Evolutionary conservation across 108 stramenopile genomes (phyloP).

Genomic region (Fragilaria radians): DNA sequence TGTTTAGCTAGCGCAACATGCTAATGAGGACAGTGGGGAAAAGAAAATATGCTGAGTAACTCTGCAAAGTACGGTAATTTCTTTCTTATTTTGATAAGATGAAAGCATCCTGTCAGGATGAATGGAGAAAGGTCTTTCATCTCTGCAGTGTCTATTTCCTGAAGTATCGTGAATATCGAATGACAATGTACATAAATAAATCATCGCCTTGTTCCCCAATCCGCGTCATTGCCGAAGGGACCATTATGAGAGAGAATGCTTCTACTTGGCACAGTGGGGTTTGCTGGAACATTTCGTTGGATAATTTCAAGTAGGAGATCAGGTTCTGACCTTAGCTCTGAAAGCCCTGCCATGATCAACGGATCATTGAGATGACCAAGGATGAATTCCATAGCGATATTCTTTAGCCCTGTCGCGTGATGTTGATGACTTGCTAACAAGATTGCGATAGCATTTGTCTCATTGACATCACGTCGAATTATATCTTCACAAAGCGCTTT

Average conservation of each 20-base stretch:
- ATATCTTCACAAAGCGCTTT: conserved; percentile 89
- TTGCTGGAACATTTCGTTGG: conserved; percentile 20
- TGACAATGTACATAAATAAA: background rate
- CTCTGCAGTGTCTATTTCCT: no score
- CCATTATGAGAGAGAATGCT: background rate
- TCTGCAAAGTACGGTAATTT: no score
- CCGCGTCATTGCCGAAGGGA: conserved; percentile 11
- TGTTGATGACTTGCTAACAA: conserved; percentile 77
- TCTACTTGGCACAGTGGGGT: conserved; percentile 1
- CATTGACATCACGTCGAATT: conserved; percentile 69
- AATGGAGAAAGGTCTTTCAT: no score
- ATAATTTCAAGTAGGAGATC: conserved; percentile 93
- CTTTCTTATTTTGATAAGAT: no score
- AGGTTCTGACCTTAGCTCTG: conserved; percentile 85
- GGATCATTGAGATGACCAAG: conserved; percentile 63
- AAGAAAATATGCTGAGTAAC: no score
- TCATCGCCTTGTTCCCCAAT: conserved; percentile 6
- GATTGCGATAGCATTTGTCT: conserved; percentile 74
- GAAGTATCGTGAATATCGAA: no score
- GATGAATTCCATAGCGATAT: conserved; percentile 86
- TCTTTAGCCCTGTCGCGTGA: conserved; percentile 72
- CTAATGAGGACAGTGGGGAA: no score
- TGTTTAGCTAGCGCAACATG: no score
- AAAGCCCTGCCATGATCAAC: conserved; percentile 48
- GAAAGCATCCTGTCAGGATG: no score